Evolutionary conservation across 148 eudicot genomes (phyloP).

Genomic region (Dianthus caryophyllus): DNA sequence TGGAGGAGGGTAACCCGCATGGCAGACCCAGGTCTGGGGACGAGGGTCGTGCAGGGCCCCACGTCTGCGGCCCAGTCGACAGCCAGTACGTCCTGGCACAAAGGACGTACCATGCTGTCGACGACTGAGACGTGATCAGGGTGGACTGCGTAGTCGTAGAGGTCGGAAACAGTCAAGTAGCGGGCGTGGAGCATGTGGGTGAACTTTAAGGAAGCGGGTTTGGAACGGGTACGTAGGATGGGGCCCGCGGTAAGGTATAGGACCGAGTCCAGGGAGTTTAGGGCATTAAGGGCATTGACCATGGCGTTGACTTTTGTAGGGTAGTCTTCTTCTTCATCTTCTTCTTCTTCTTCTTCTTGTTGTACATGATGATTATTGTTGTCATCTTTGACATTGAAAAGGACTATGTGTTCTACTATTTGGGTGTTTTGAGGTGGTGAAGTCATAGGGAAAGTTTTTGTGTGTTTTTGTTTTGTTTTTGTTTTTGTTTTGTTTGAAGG

Average conservation of each 20-base stretch:
- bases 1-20: conserved; percentile 25
- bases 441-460: not conserved
- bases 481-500: too few species aligned
- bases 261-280: conserved; percentile 21
- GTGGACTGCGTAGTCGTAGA: conserved; percentile 5
- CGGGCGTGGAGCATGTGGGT: conserved; percentile 43
- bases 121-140: conserved; percentile 16
- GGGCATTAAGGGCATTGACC: conserved; percentile 20
- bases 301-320: conserved; percentile 20
- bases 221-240: conserved; percentile 29
- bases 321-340: too few species aligned
- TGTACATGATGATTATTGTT: too few species aligned
- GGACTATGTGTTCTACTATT: conserved; percentile 35
- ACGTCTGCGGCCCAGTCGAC: conserved; percentile 20
- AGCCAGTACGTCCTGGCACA: conserved; percentile 21
- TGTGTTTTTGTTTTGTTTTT: too few species aligned
- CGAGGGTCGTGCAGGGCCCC: not conserved
- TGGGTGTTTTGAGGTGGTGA: not conserved
- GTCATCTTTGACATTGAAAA: conserved; percentile 29
- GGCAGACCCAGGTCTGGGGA: conserved; percentile 30
- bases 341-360: too few species aligned
- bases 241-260: conserved; percentile 35
- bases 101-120: conserved; percentile 14
- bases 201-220: conserved; percentile 19
- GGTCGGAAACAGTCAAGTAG: conserved; percentile 17